phyloP scores from a whole-genome alignment of 2,329 filamentous ascomycete genomes.

The Juglanconis oblonga region DNA sequence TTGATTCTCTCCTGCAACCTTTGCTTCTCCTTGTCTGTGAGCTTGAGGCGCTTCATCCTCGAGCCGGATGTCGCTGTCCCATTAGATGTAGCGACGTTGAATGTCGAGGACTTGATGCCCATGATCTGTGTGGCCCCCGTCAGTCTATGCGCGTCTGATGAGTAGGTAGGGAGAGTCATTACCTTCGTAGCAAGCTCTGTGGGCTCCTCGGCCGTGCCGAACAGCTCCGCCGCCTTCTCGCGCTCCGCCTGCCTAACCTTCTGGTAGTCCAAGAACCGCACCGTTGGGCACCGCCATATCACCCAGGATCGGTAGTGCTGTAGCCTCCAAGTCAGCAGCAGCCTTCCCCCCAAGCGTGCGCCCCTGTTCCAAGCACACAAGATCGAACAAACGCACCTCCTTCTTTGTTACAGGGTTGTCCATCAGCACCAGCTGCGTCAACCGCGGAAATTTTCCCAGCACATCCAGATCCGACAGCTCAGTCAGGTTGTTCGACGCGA shows the following conservation, averaged over 20 bases:
- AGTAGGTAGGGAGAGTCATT: background rate
- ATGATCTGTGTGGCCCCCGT: conserved; percentile 59
- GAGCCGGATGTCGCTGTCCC: conserved; percentile 43
- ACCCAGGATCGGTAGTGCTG: conserved; percentile 92
- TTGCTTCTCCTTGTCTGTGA: conserved; percentile 86
- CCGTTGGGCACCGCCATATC: conserved; percentile 77
- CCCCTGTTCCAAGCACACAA: background rate
- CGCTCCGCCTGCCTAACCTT: conserved; percentile 90
- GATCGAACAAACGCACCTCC: conserved; percentile 64
- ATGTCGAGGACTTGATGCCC: conserved; percentile 75
- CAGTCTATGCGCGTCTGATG: conserved; percentile 7
- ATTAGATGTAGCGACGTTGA: conserved; percentile 53
- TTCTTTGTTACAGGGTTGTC: conserved; percentile 91
- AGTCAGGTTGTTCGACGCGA: conserved; percentile 76
- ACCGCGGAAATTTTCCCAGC: conserved; percentile 62
- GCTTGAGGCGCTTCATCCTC: conserved; percentile 73
- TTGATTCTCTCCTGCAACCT: conserved; percentile 82
- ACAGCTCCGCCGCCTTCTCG: conserved; percentile 71
- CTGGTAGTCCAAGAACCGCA: conserved; percentile 88
- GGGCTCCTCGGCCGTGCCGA: conserved; percentile 75
- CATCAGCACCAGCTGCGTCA: conserved; percentile 77
- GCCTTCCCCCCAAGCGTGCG: background rate
- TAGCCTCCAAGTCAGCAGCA: background rate
- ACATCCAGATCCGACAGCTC: conserved; percentile 87
- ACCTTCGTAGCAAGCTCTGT: conserved; percentile 76